Percentiles rank a stretch among this genome's conserved stretches.
These are phyloP conservation scores for Auxenochlorella pyrenoidosa DNA, from an alignment of 139 green algal species.

Conservation along the genomic window DNA sequence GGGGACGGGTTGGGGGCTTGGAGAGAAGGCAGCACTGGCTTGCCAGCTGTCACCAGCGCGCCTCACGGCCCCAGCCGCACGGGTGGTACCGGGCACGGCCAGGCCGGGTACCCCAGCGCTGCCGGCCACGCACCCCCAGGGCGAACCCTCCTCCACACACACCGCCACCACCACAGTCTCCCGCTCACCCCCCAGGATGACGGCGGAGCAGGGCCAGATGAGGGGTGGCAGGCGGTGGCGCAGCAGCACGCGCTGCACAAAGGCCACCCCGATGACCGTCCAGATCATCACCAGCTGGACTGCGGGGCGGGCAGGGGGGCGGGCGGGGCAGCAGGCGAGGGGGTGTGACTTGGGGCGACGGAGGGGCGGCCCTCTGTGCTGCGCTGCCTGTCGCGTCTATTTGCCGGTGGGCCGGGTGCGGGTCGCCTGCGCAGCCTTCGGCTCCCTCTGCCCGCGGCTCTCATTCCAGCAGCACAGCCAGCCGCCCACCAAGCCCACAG, in stretches of 20 bases:
- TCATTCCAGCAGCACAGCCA: background rate
- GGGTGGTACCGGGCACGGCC: too few relatives aligned
- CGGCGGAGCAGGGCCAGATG: conserved; percentile 8
- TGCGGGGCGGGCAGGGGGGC: background rate
- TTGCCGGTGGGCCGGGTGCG: too few relatives aligned
- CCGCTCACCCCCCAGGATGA: conserved; percentile 6
- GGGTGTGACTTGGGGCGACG: background rate
- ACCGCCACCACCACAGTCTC: too few relatives aligned
- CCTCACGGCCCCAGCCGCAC: too few relatives aligned
- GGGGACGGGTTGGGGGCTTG: background rate
- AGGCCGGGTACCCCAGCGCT: too few relatives aligned
- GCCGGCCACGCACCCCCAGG: too few relatives aligned
- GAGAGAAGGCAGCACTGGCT: too few relatives aligned
- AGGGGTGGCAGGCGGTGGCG: background rate
- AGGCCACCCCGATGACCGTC: conserved; percentile 6
- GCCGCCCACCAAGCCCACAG: background rate
- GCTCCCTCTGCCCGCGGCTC: background rate
- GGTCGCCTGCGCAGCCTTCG: too few relatives aligned
- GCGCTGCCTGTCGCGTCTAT: too few relatives aligned
- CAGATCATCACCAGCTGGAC: conserved; percentile 23
- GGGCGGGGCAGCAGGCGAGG: background rate
- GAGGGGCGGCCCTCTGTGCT: too few relatives aligned
- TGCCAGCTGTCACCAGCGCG: too few relatives aligned
- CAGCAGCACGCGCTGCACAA: conserved; percentile 29
- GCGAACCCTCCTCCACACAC: too few relatives aligned